phyloP scores from a whole-genome alignment of 2,329 filamentous ascomycete genomes.

The Alternaria sp. region DNA sequence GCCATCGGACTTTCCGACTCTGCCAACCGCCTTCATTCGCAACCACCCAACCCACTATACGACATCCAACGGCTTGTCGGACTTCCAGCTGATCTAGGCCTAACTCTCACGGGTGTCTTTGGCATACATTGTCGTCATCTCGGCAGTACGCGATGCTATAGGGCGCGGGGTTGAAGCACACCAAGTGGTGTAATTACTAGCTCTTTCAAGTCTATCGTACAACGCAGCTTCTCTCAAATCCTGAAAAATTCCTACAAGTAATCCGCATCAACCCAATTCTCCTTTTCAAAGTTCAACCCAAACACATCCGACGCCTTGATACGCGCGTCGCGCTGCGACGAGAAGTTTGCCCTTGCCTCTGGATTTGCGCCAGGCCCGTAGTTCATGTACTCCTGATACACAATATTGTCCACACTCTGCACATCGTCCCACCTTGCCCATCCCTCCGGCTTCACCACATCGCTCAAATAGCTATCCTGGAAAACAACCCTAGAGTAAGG shows the following conservation, averaged over 20 bases:
- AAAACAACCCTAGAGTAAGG: conserved; percentile 57
- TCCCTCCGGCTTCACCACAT: conserved; percentile 64
- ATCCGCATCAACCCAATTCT: conserved; percentile 23
- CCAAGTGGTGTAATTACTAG: not conserved
- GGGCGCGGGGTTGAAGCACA: not conserved
- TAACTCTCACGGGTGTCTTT: not conserved
- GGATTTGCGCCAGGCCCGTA: conserved; percentile 19
- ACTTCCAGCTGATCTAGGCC: rapidly evolving
- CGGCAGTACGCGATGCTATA: not conserved
- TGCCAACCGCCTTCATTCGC: not conserved
- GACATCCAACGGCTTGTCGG: not conserved
- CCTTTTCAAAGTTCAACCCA: conserved; percentile 19
- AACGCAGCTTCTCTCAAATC: not conserved
- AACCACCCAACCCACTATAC: not conserved
- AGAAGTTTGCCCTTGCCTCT: conserved; percentile 10
- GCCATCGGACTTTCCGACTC: not conserved
- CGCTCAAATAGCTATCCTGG: conserved; percentile 57
- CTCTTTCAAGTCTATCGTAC: not conserved
- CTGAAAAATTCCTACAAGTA: not conserved
- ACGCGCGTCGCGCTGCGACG: conserved; percentile 7
- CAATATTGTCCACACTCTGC: conserved; percentile 21
- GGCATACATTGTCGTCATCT: not conserved
- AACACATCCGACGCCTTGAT: conserved; percentile 17
- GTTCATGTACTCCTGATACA: conserved; percentile 27
- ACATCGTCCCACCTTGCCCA: conserved; percentile 52